Evolutionary conservation across 202 grass and related monocot species (phyloP), one percentile per base, ranked within the genome.

Genomic region (Bolboschoenoplectus hybrid): DNA sequence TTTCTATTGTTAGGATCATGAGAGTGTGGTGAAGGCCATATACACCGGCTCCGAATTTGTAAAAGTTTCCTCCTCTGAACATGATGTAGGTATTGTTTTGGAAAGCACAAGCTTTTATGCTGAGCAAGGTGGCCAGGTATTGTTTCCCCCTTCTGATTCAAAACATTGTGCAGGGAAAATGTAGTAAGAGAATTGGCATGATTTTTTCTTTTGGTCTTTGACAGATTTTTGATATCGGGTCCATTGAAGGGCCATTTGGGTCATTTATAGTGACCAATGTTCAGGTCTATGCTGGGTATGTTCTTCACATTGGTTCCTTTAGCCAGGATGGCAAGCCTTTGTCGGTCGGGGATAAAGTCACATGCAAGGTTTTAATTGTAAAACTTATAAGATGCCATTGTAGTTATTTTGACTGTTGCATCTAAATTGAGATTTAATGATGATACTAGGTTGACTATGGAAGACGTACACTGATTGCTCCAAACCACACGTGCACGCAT

Each of bases 71-170:
- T 90, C 76, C 35, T 89, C 92, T 72, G 83, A 89, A 89, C 84
- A 76, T 58, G 92, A 91, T 0, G 40, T 96, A 44, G 92, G 97
- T 74, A 87, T 99, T 87, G 89, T 99, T 81, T 87, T 99, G 86
- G 93, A 94, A 90, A 96, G 93, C 85, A 99, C 93, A 86, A 99
- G 97, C 51, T 99, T 99, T 74, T 99, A 99, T 84, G 93, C 97
- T 5, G 97, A 99, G 82, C 97, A 99, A 89, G 97, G 97, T 85
- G 97, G 97, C 63, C 93, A 99, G 97, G 93, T 99, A 96, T 39
- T 55, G 38, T 71, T 50, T 81, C 4, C 16, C 6, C 41, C 66
- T 71, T 83, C 16, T 41, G 38, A 55, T 56, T 84, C 17, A 11
- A 20, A 63, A 38, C 62, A 66, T 52, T 82, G 0, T 82, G 60